Evolutionary conservation across 805 yeast genomes (phyloP).

Genomic region (Teunomyces cretensis): DNA sequence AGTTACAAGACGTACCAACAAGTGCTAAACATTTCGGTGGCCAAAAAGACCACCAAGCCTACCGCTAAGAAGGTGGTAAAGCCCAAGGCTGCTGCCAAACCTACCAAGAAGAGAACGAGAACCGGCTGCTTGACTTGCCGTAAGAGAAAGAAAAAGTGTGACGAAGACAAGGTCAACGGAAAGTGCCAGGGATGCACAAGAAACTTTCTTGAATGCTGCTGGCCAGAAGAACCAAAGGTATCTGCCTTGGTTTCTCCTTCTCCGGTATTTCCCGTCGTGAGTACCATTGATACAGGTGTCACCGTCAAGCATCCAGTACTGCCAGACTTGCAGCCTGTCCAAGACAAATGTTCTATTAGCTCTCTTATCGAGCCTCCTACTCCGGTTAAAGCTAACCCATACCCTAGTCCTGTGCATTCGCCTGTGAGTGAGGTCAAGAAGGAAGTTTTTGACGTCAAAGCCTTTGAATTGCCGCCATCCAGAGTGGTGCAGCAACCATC

Average conservation of each 20-base stretch:
- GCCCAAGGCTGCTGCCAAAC: constrained; percentile 10
- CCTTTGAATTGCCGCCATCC: constrained; percentile 18
- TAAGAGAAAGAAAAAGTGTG: constrained; percentile 64
- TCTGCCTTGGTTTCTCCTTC: neutral
- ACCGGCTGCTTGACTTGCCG: constrained; percentile 64
- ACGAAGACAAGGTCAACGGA: constrained; percentile 44
- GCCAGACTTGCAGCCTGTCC: constrained; percentile 3
- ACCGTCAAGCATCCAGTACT: constrained; percentile 4
- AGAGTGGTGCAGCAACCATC: constrained; percentile 5
- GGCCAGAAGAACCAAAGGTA: constrained; percentile 30
- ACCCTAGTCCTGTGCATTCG: constrained; percentile 33
- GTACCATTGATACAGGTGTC: constrained; percentile 4
- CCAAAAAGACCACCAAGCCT: constrained; percentile 5
- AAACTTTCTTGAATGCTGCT: constrained; percentile 44
- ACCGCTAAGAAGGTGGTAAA: constrained; percentile 11
- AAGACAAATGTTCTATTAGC: constrained; percentile 12
- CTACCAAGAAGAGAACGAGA: constrained; percentile 35
- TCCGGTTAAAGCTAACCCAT: constrained; percentile 20
- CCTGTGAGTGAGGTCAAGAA: constrained; percentile 20
- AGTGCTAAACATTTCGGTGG: constrained; percentile 13
- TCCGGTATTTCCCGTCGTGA: constrained; percentile 2
- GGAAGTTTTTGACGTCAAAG: constrained; percentile 17
- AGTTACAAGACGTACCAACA: constrained; percentile 16
- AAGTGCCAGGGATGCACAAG: constrained; percentile 47
- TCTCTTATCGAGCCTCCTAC: constrained; percentile 12